phyloP scores from a whole-genome alignment of 495 filamentous ascomycete species.

The Lindgomyces ingoldianus region DNA sequence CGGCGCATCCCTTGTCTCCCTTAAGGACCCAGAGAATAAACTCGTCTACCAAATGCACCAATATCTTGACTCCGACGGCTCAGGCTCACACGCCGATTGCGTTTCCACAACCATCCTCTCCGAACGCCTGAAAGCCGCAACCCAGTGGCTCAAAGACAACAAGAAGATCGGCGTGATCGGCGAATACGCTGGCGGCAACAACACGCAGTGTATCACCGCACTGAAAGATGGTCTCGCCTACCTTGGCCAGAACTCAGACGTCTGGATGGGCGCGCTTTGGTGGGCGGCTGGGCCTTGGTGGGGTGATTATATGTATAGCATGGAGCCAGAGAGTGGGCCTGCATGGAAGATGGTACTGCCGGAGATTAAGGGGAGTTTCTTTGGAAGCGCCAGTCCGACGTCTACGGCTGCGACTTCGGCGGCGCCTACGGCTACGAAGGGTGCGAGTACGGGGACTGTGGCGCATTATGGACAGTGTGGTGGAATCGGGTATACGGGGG shows the following conservation, averaged over 20 bases:
- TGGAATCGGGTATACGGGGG: constrained; percentile 52
- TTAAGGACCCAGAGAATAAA: constrained; percentile 65
- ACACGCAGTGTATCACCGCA: constrained; percentile 64
- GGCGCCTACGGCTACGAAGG: neutral
- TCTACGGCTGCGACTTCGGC: neutral
- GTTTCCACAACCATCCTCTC: constrained; percentile 64
- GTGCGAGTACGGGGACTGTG: constrained; percentile 41
- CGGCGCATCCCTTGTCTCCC: constrained; percentile 54
- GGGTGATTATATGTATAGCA: constrained; percentile 58
- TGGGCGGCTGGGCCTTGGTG: constrained; percentile 70
- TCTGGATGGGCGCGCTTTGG: constrained; percentile 69
- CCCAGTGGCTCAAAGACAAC: constrained; percentile 69
- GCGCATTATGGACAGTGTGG: constrained; percentile 54
- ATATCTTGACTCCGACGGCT: constrained; percentile 63
- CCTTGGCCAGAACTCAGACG: constrained; percentile 62
- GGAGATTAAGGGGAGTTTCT: constrained; percentile 30
- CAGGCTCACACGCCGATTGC: constrained; percentile 62
- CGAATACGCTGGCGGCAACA: constrained; percentile 72
- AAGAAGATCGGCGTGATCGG: constrained; percentile 68
- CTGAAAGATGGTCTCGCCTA: constrained; percentile 64
- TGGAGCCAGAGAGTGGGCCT: constrained; percentile 59
- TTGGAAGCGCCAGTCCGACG: no score
- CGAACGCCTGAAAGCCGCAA: constrained; percentile 66
- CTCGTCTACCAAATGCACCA: constrained; percentile 64
- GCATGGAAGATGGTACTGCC: constrained; percentile 48